These are phyloP conservation scores for Cicer yamashitae DNA, from an alignment of 306 rosid species.

Conservation along the genomic window DNA sequence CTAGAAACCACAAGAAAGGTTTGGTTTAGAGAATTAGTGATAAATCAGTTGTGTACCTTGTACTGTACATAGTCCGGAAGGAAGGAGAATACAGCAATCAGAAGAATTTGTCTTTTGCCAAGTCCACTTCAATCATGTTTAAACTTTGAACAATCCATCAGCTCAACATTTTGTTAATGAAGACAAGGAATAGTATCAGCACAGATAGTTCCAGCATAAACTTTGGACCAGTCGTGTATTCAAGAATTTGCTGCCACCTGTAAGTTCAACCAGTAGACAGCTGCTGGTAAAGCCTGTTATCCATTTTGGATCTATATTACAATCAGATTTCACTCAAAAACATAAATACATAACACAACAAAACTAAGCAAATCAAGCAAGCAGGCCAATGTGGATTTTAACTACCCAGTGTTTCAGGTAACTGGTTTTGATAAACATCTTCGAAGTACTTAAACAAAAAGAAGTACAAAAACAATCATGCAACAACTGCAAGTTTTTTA, in stretches of 20 bases:
- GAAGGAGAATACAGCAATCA: slow-evolving; percentile 39
- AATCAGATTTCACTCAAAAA: slow-evolving; percentile 51
- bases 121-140: slow-evolving; percentile 38
- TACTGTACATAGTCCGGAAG: slow-evolving; percentile 31
- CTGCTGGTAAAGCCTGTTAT: slow-evolving; percentile 99
- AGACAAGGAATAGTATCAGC: slow-evolving; percentile 51
- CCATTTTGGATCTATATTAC: slow-evolving; percentile 79
- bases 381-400: slow-evolving; percentile 38
- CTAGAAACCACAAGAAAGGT: slow-evolving; percentile 30
- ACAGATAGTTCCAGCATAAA: slow-evolving; percentile 53
- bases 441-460: background rate
- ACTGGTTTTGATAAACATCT: slow-evolving; percentile 2
- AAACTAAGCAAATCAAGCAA: slow-evolving; percentile 36
- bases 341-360: slow-evolving; percentile 42
- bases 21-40: slow-evolving; percentile 15
- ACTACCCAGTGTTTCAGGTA: background rate
- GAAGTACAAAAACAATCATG: background rate
- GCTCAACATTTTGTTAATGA: slow-evolving; percentile 51
- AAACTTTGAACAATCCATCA: slow-evolving; percentile 40
- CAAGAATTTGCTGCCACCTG: slow-evolving; percentile 62
- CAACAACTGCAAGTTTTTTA: slow-evolving; percentile 9
- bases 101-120: slow-evolving; percentile 42
- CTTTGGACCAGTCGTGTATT: slow-evolving; percentile 42
- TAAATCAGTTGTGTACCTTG: slow-evolving; percentile 44
- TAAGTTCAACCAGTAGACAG: slow-evolving; percentile 90